Evolutionary conservation across 2,329 filamentous ascomycete genomes (phyloP), one percentile per base, ranked within the genome.

Genomic region (Aspergillus cejpii): DNA sequence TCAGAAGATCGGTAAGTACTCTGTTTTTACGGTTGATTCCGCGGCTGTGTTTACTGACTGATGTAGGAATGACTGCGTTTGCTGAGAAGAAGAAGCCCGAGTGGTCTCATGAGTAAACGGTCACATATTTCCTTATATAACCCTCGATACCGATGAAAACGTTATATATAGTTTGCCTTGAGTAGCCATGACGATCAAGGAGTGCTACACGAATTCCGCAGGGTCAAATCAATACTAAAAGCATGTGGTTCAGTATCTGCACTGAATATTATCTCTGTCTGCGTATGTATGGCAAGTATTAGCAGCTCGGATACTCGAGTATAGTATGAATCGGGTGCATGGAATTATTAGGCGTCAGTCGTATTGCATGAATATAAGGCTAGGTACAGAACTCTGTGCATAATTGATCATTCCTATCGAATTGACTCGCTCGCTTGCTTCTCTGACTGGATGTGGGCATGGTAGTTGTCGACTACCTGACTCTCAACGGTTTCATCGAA

Each of bases 31-130:
- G n/a, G 5, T 37, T 15, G 3, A 6, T 27, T 29, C 15, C 24
- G 34, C 19, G 6, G 19, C 11, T 11, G 12, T 42, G 39, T 53
- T 57, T 45, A 57, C 39, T 37, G 37, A 17, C n/a, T 28, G 23
- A 28, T 27, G 23, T 48, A 75, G 76, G 79, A 10, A 83, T 97
- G 92, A 83, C 83, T 66, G 92, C 92, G 10, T 98, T 98, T 76
- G 85, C 87, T 1, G 86, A 90, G 70, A 97, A 97, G 81, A 81
- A 86, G 73, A 94, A 94, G 78, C 73, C 92, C 0, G 82, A 92
- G 66, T 98, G 92, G 91, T 82, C 78, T 50, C 76, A 96, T 66
- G 81, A 87, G 64, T 94, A 78, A 52, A 53, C 15, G 14, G 12
- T 34, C n/a, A 15, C 26, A 46, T 36, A 15, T 15, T n/a, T n/a